Conservation (phyloP, 1,284 basidiomycete species). For the Lentinula novae-zelandiae region DNA sequence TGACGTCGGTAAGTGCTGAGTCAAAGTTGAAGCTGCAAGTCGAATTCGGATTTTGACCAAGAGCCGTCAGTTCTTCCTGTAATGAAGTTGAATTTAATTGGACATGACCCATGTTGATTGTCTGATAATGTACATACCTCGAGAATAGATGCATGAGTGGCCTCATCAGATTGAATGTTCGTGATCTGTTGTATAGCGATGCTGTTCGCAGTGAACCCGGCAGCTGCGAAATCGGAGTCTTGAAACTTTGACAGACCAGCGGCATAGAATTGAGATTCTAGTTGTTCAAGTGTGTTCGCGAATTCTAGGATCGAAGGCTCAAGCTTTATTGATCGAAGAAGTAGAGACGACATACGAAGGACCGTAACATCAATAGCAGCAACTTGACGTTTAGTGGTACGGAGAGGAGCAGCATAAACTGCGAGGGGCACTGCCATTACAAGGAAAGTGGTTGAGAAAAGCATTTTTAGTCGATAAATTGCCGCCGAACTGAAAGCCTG, state of each 20-base stretch:
- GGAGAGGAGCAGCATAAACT: slow-evolving; percentile 48
- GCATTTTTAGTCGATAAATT: slow-evolving; percentile 40
- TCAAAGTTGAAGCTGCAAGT: slow-evolving; percentile 71
- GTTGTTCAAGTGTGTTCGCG: slow-evolving; percentile 68
- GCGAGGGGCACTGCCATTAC: slow-evolving; percentile 47
- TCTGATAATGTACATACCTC: slow-evolving; percentile 31
- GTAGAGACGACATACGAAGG: slow-evolving; percentile 44
- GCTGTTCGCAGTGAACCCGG: slow-evolving; percentile 61
- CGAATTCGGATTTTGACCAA: slow-evolving; percentile 52
- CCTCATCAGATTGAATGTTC: slow-evolving; percentile 61
- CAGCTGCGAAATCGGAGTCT: slow-evolving; percentile 58
- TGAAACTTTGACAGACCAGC: slow-evolving; percentile 68
- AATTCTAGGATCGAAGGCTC: slow-evolving; percentile 47
- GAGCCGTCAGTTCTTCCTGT: slow-evolving; percentile 45
- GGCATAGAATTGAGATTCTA: slow-evolving; percentile 69
- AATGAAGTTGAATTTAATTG: slow-evolving; percentile 7
- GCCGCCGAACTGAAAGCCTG: slow-evolving; percentile 46
- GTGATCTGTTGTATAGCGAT: slow-evolving; percentile 61
- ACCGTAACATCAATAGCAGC: slow-evolving; percentile 48
- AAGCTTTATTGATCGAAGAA: neutral
- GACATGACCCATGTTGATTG: neutral
- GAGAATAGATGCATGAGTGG: slow-evolving; percentile 52
- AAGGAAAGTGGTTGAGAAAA: slow-evolving; percentile 41
- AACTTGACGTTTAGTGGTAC: slow-evolving; percentile 30
- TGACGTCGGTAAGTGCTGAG: slow-evolving; percentile 59